Evolutionary conservation across 345 rosid species (phyloP), one percentile per base, ranked within the genome.

Genomic region (Raphanus sativus): DNA sequence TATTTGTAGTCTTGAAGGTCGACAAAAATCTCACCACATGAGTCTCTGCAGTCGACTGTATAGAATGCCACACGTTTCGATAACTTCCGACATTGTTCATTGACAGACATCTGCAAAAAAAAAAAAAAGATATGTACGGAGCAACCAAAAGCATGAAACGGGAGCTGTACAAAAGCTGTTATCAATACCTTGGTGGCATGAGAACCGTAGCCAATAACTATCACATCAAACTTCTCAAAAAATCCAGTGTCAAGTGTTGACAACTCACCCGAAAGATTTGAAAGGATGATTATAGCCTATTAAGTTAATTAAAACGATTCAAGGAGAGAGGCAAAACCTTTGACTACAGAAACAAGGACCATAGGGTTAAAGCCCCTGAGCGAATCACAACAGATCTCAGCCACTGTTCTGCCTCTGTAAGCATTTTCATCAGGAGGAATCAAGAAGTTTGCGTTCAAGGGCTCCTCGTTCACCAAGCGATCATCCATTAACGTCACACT

Each of bases 311-410:
- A 8, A 63, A 63, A 65, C 6, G 7, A 3, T 67, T 15, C 2
- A 50, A 25, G 55, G 25, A 25, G 62, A 33, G 56, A 60, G 17
- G 40, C 17, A 62, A 3, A 42, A 95, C 98, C 97, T 89, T 85
- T 91, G 77, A 82, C 89, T 13, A 84, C 91, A 0, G 88, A 89
- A 79, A 92, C 99, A 69, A 75, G 89, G 73, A 95, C 98, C 99
- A 92, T 91, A 5, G 96, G 96, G 60, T 95, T 95, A 71, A 95
- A 95, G 58, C 90, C 99, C 80, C 86, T 85, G 82, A 95, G 82
- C 59, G 97, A 89, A 79, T 86, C 84, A 74, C 93, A 77, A 73
- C 99, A 92, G 74, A 95, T 83, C 78, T 95, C 97, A 4, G 99
- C 96, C 54, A 91, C 85, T 1, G 91, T 86, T 81, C 85, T 91